These are phyloP conservation scores for Berberis vulgaris DNA, from an alignment of 164 flowering plant species.

Conservation along the genomic window DNA sequence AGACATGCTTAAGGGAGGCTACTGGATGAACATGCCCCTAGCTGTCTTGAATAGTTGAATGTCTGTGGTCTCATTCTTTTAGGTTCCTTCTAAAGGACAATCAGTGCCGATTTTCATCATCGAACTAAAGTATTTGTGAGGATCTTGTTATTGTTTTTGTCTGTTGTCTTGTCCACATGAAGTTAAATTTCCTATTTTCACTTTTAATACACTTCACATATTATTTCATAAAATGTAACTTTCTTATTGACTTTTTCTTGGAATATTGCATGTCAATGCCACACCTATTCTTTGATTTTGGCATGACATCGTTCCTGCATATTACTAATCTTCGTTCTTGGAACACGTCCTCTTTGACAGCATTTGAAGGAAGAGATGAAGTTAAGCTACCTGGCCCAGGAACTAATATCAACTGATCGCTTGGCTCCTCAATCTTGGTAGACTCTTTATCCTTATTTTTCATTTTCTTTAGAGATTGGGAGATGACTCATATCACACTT, in stretches of 20 bases:
- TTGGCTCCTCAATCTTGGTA: constrained; percentile 98
- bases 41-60: no score
- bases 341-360: constrained; percentile 30
- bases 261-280: no score
- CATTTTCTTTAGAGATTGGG: neutral
- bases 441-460: constrained; percentile 1
- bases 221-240: constrained; percentile 4
- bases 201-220: neutral
- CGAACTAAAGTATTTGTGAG: neutral
- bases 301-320: neutral
- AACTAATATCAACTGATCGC: constrained; percentile 83
- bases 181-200: neutral
- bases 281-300: no score
- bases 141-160: neutral
- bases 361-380: constrained; percentile 99
- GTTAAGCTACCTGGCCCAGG: constrained; percentile 92
- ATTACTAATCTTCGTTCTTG: neutral
- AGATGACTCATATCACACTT: neutral
- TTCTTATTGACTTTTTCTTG: neutral
- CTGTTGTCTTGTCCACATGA: neutral
- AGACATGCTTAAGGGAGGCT: no score
- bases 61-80: no score
- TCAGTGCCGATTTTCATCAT: neutral
- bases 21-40: no score
- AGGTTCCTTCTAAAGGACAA: no score